phyloP scores from a whole-genome alignment of 2,329 filamentous ascomycete genomes.

The Didymella segeticola region DNA sequence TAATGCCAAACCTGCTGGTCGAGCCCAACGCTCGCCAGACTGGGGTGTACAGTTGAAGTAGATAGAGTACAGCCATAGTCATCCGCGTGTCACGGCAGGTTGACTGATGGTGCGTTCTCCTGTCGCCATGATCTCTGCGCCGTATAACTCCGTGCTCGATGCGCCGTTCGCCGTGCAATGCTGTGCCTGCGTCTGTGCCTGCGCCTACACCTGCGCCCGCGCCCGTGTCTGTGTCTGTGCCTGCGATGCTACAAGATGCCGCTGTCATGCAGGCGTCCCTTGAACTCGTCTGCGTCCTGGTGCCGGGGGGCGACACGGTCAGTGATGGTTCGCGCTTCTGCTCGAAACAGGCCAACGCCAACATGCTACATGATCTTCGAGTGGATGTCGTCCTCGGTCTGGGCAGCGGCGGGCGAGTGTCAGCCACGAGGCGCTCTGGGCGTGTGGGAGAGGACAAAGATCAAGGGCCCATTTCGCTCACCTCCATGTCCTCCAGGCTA shows the following conservation, averaged over 20 bases:
- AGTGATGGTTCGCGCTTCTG: slow-evolving; percentile 32
- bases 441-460: slow-evolving; percentile 20
- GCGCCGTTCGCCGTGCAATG: slow-evolving; percentile 28
- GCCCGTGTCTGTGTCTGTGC: slow-evolving; percentile 21
- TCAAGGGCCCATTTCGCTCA: slow-evolving; percentile 61
- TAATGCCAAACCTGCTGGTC: slow-evolving; percentile 43
- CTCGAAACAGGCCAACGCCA: slow-evolving; percentile 21
- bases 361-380: slow-evolving; percentile 79
- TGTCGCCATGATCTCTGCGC: slow-evolving; percentile 19
- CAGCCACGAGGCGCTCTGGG: slow-evolving; percentile 48
- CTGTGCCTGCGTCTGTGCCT: slow-evolving; percentile 20
- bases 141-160: slow-evolving; percentile 17
- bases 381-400: slow-evolving; percentile 85
- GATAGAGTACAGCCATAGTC: slow-evolving; percentile 49
- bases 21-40: slow-evolving; percentile 30
- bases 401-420: slow-evolving; percentile 51
- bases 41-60: slow-evolving; percentile 36
- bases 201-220: too few species aligned
- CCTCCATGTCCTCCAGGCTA: slow-evolving; percentile 98
- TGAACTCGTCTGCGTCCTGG: slow-evolving; percentile 43
- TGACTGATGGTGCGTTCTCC: slow-evolving; percentile 48
- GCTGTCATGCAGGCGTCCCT: slow-evolving; percentile 37
- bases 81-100: slow-evolving; percentile 45
- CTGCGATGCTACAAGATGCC: slow-evolving; percentile 36
- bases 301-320: slow-evolving; percentile 31